Conservation (phyloP, 2,329 filamentous ascomycete species). For the Teratosphaeria gauchensis region DNA sequence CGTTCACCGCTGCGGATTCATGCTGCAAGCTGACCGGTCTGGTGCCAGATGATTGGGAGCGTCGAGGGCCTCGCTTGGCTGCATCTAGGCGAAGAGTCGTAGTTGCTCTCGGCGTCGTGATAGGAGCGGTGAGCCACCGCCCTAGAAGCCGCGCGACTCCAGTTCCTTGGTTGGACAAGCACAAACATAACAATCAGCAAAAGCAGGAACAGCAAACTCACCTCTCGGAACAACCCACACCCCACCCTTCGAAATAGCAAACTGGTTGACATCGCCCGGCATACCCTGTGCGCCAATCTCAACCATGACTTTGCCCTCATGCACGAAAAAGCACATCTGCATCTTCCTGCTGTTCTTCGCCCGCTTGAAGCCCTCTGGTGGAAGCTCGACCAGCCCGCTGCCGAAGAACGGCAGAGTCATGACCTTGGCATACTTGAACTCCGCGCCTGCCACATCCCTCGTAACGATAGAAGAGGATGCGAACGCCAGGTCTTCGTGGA, state of each 20-base stretch:
- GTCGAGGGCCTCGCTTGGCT: background rate
- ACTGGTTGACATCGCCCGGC: conserved; percentile 50
- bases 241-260: conserved; percentile 77
- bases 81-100: background rate
- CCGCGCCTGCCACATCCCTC: conserved; percentile 51
- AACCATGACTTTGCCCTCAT: conserved; percentile 71
- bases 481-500: conserved; percentile 48
- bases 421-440: conserved; percentile 84
- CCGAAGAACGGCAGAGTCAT: conserved; percentile 78
- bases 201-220: conserved; percentile 38
- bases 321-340: conserved; percentile 95
- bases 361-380: conserved; percentile 71
- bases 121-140: conserved; percentile 5
- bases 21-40: background rate
- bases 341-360: conserved; percentile 90
- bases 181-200: conserved; percentile 1
- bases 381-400: conserved; percentile 79
- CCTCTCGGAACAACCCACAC: conserved; percentile 93
- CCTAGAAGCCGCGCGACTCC: background rate
- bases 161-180: background rate
- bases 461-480: conserved; percentile 48
- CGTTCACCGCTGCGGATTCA: background rate
- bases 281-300: conserved; percentile 44
- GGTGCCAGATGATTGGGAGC: background rate
- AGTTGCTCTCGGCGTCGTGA: background rate